phyloP scores from a whole-genome alignment of 2,329 filamentous ascomycete species.

The Apiospora saccharicola region DNA sequence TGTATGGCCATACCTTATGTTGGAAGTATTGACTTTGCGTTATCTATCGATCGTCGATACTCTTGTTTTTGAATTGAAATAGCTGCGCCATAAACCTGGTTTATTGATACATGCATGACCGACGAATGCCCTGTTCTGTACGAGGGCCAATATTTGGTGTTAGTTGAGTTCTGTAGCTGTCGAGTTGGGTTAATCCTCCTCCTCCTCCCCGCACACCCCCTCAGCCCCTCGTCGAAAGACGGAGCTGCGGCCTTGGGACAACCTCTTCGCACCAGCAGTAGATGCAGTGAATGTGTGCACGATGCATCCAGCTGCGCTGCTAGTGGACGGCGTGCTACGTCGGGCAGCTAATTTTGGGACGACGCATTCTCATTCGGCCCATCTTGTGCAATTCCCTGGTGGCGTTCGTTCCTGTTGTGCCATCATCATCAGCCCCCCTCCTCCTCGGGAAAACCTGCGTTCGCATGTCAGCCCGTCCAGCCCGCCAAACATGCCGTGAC shows the following conservation, averaged over 20 bases:
- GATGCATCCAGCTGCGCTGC: background rate
- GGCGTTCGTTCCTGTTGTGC: background rate
- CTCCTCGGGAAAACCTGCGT: slow-evolving; percentile 8
- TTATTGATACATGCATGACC: background rate
- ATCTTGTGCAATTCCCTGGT: background rate
- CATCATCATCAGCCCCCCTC: background rate
- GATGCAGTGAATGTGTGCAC: background rate
- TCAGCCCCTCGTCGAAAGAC: too few species aligned
- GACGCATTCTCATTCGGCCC: background rate
- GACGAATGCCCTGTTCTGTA: background rate
- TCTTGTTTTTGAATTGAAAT: background rate
- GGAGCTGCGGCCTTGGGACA: too few species aligned
- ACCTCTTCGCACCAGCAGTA: too few species aligned
- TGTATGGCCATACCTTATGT: background rate
- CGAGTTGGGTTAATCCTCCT: too few species aligned
- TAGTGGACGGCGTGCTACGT: background rate
- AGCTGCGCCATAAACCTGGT: background rate
- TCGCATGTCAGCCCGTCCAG: slow-evolving; percentile 10
- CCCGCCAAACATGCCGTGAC: slow-evolving; percentile 1
- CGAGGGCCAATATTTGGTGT: background rate
- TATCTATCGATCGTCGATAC: background rate
- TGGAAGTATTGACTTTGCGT: too few species aligned
- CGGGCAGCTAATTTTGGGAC: background rate
- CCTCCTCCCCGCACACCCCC: too few species aligned
- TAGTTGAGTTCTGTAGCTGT: background rate